Evolutionary conservation across 23 red algal genomes (phyloP).

Genomic region (Gracilariopsis chorda): DNA sequence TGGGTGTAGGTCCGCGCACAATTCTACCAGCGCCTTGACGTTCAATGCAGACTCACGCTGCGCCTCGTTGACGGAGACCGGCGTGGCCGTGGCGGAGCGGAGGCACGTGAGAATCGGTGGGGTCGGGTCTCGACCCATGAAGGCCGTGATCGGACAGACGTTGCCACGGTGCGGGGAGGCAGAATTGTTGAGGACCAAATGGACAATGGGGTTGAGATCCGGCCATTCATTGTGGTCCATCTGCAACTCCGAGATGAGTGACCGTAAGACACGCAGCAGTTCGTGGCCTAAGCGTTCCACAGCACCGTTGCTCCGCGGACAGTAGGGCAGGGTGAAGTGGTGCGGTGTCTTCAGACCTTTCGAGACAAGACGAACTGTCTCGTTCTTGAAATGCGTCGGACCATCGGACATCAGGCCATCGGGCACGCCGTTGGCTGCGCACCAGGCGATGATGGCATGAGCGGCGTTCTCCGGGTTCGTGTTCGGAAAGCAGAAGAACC

Average conservation of each 20-base stretch:
- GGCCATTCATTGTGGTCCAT: slow-evolving; percentile 7
- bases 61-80: background rate
- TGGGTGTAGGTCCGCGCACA: slow-evolving; percentile 1
- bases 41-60: background rate
- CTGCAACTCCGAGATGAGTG: background rate
- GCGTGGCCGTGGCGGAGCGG: background rate
- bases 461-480: slow-evolving; percentile 25
- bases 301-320: too few species aligned
- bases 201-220: slow-evolving; percentile 20
- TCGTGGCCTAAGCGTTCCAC: background rate
- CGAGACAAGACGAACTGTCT: background rate
- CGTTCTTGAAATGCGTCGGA: slow-evolving; percentile 47
- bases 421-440: background rate
- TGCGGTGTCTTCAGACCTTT: slow-evolving; percentile 4
- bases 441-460: background rate
- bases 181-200: slow-evolving; percentile 32
- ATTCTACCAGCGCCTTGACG: background rate
- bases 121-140: background rate
- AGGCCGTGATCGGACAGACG: slow-evolving; percentile 9
- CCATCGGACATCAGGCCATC: slow-evolving; percentile 5
- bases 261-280: background rate
- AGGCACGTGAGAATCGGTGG: slow-evolving; percentile 10
- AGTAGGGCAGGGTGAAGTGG: slow-evolving; percentile 44
- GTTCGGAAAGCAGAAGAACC: background rate
- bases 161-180: slow-evolving; percentile 12